Conservation (phyloP, 2,329 filamentous ascomycete species). For the Neurospora sp. region DNA sequence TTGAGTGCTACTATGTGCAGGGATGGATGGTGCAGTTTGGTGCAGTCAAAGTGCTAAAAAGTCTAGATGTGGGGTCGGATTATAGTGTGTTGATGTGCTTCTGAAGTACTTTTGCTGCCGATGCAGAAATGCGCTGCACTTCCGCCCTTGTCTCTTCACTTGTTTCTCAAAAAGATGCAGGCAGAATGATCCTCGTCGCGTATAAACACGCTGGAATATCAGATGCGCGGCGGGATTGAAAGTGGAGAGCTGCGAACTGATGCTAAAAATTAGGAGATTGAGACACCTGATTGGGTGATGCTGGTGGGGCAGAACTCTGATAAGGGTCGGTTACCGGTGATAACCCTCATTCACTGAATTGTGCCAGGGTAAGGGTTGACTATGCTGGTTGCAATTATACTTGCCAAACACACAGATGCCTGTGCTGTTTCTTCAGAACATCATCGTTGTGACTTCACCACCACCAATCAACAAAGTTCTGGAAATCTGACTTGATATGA, state of each 20-base stretch:
- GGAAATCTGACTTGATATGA: background rate
- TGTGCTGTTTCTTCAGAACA: background rate
- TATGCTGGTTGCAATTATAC: background rate
- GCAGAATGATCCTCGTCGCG: constrained; percentile 3
- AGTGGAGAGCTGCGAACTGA: background rate
- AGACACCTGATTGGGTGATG: constrained; percentile 12
- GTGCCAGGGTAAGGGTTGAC: background rate
- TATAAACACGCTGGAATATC: background rate
- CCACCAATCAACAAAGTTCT: background rate
- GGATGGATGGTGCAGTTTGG: constrained; percentile 1
- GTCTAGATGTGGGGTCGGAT: background rate
- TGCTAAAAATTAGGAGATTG: constrained; percentile 4
- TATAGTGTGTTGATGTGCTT: background rate
- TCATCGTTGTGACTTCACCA: background rate
- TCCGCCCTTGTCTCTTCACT: background rate
- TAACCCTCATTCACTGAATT: background rate
- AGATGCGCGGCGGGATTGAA: background rate
- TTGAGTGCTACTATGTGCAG: background rate
- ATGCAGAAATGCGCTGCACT: background rate
- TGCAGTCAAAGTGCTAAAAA: background rate
- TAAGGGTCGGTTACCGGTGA: background rate
- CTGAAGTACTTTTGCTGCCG: background rate
- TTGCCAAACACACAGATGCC: background rate
- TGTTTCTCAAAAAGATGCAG: constrained; percentile 5
- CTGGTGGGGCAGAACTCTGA: background rate